phyloP scores from a whole-genome alignment of 164 flowering plant genomes.

The Platanus orientalis region DNA sequence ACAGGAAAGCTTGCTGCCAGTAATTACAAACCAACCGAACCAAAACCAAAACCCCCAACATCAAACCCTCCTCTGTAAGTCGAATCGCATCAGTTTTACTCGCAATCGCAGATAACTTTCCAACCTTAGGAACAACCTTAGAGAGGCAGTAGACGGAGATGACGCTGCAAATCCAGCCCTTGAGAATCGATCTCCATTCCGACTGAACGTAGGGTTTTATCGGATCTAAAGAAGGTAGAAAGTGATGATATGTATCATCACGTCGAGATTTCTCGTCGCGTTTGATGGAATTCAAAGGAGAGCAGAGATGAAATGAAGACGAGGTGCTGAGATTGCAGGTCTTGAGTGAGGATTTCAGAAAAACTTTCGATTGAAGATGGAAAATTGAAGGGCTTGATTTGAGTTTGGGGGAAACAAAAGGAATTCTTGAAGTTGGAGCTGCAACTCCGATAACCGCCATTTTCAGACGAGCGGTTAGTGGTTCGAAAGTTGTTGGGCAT shows the following conservation, averaged over 20 bases:
- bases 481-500: too few relatives aligned
- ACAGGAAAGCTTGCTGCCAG: conserved; percentile 76
- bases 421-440: not conserved
- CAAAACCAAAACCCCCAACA: conserved; percentile 42
- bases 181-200: conserved; percentile 50
- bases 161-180: conserved; percentile 83
- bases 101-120: conserved; percentile 33
- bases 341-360: not conserved
- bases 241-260: not conserved
- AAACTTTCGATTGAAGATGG: not conserved
- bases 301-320: not conserved
- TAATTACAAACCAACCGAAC: conserved; percentile 46
- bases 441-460: conserved; percentile 6
- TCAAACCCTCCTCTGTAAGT: conserved; percentile 37
- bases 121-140: conserved; percentile 50
- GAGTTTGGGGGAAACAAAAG: not conserved
- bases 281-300: not conserved
- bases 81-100: conserved; percentile 13
- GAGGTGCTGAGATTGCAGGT: not conserved
- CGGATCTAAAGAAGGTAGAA: conserved; percentile 20
- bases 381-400: not conserved
- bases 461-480: too few relatives aligned
- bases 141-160: conserved; percentile 73
- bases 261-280: not conserved
- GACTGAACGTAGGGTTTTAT: conserved; percentile 59